These are phyloP conservation scores for Spencermartinsiella ligniputridi DNA, from an alignment of 1,139 yeast genomes.

Conservation along the genomic window DNA sequence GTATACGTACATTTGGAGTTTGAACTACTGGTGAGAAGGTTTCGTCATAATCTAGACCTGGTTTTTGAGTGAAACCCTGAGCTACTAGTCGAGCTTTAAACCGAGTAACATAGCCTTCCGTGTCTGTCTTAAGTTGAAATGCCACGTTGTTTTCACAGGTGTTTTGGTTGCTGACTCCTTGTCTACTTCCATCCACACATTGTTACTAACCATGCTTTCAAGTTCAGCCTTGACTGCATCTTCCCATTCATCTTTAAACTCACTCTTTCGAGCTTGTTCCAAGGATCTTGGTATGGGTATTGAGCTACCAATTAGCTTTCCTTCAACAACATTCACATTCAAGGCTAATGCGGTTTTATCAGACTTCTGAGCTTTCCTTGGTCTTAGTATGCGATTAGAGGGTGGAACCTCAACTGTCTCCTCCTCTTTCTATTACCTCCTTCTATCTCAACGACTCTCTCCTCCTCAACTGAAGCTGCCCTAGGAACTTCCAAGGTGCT, in stretches of 20 bases:
- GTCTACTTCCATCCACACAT: not conserved
- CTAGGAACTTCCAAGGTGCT: too few species aligned
- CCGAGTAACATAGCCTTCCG: constrained; percentile 3
- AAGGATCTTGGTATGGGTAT: not conserved
- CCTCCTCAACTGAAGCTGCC: too few species aligned
- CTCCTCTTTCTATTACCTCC: too few species aligned
- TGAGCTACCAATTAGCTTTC: too few species aligned
- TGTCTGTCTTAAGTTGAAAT: not conserved
- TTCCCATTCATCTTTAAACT: not conserved
- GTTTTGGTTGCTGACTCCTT: not conserved
- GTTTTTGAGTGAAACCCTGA: constrained; percentile 4
- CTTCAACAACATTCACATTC: too few species aligned
- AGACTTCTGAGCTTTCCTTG: too few species aligned
- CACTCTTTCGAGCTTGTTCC: not conserved
- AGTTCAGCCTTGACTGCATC: constrained; percentile 4
- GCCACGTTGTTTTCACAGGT: not conserved
- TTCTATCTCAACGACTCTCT: too few species aligned
- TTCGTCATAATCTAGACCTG: constrained; percentile 4
- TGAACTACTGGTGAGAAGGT: constrained; percentile 3
- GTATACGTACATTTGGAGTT: not conserved
- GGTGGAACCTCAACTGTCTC: too few species aligned
- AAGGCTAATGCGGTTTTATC: too few species aligned
- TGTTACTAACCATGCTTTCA: not conserved
- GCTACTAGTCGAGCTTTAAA: constrained; percentile 6
- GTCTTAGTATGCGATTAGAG: too few species aligned